A percentile compares a stretch with the other conserved stretches of the same genome.
phyloP scores from a whole-genome alignment of 106 monocot genomes.

The Cymbidium sinense region DNA sequence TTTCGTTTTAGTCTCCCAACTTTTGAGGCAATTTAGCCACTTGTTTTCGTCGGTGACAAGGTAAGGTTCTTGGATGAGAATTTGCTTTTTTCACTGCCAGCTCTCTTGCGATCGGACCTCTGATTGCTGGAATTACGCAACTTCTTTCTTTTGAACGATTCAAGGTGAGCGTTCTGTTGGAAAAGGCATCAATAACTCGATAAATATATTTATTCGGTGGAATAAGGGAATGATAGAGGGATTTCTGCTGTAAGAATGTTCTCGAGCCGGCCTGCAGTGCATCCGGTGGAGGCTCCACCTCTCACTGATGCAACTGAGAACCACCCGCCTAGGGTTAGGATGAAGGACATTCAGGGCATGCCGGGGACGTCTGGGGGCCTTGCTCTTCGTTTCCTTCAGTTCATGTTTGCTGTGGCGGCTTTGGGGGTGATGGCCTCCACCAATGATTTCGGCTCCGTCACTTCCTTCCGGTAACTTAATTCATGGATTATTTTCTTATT shows the following conservation, averaged over 20 bases:
- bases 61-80: background rate
- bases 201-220: background rate
- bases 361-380: conserved; percentile 80
- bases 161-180: background rate
- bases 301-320: conserved; percentile 40
- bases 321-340: conserved; percentile 51
- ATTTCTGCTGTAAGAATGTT: conserved; percentile 35
- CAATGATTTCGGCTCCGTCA: conserved; percentile 80
- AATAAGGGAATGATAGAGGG: conserved; percentile 7
- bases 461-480: conserved; percentile 68
- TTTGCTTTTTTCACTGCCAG: background rate
- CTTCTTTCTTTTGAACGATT: background rate
- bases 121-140: background rate
- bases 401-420: conserved; percentile 60
- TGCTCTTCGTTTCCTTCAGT: conserved; percentile 59
- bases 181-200: background rate
- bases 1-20: too few relatives aligned
- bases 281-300: conserved; percentile 88
- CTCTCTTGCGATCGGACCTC: background rate
- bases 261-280: conserved; percentile 78
- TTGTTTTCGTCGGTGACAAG: background rate
- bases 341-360: conserved; percentile 92
- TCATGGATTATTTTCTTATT: background rate
- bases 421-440: conserved; percentile 80
- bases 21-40: too few relatives aligned